Conservation (phyloP, 352 stramenopile genomes). For the Pythium pectinolyticum region DNA sequence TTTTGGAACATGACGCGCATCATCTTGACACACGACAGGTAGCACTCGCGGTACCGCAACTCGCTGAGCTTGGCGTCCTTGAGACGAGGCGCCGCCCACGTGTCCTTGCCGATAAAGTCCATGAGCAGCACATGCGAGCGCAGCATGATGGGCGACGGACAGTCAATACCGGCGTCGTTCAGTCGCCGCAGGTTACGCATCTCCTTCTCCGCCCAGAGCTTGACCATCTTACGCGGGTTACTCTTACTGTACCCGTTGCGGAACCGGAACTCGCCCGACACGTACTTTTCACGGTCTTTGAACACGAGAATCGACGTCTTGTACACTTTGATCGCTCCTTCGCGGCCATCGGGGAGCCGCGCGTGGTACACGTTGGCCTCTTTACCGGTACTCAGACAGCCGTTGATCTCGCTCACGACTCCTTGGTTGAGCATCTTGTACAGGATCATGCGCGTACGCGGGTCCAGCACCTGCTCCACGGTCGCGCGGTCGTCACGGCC, state of each 20-base stretch:
- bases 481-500: slow-evolving; percentile 97
- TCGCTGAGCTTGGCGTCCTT: slow-evolving; percentile 94
- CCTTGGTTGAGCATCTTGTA: slow-evolving; percentile 98
- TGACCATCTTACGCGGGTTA: slow-evolving; percentile 99
- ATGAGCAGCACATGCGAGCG: slow-evolving; percentile 98
- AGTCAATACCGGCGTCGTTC: slow-evolving; percentile 88
- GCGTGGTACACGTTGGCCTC: slow-evolving; percentile 99
- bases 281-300: slow-evolving; percentile 99
- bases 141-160: slow-evolving; percentile 92
- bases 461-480: slow-evolving; percentile 98
- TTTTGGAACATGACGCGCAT: slow-evolving; percentile 97
- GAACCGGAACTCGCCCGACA: slow-evolving; percentile 98
- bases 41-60: slow-evolving; percentile 91
- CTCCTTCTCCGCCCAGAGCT: slow-evolving; percentile 99
- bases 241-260: slow-evolving; percentile 94
- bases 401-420: slow-evolving; percentile 97
- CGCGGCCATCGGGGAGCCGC: slow-evolving; percentile 57
- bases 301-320: slow-evolving; percentile 97
- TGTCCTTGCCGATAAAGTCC: slow-evolving; percentile 97
- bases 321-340: slow-evolving; percentile 87
- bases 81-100: slow-evolving; percentile 93
- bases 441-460: slow-evolving; percentile 97
- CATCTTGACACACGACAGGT: slow-evolving; percentile 94
- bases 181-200: slow-evolving; percentile 97
- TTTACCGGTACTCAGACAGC: slow-evolving; percentile 98